A percentile compares a stretch with the other conserved stretches of the same genome.
These are phyloP conservation scores for Trichoderma atroviride DNA, from an alignment of 2,329 filamentous ascomycete genomes.

Conservation along the genomic window DNA sequence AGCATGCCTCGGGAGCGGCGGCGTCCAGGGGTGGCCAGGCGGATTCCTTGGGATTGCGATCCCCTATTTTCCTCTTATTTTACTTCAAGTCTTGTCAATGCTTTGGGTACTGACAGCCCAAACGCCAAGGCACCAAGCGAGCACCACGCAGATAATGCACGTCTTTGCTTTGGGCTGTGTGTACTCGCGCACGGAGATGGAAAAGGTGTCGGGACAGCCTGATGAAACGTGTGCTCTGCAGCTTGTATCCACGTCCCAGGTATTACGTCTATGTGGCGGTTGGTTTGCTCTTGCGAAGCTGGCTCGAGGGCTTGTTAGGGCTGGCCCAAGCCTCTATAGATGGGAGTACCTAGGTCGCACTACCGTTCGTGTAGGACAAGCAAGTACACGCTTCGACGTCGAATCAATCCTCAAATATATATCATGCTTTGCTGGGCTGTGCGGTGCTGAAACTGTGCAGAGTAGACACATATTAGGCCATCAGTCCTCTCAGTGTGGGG, in stretches of 20 bases:
- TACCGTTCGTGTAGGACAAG: too few species aligned
- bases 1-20: conserved; percentile 24
- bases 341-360: neutral
- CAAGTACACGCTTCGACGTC: too few species aligned
- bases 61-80: conserved; percentile 12
- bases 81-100: neutral
- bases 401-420: neutral
- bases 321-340: neutral
- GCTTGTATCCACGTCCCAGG: too few species aligned
- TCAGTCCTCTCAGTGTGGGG: neutral
- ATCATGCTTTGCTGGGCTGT: neutral
- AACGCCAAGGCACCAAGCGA: neutral
- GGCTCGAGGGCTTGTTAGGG: neutral
- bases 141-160: neutral
- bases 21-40: conserved; percentile 12
- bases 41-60: neutral
- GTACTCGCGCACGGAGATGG: neutral
- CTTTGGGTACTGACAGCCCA: neutral
- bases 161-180: neutral
- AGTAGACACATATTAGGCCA: neutral
- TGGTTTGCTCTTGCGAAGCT: neutral
- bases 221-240: neutral
- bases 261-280: neutral
- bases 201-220: neutral
- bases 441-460: neutral